Evolutionary conservation across 2,329 filamentous ascomycete species (phyloP), one percentile per base, ranked within the genome.

Genomic region (Fusarium multiceps): DNA sequence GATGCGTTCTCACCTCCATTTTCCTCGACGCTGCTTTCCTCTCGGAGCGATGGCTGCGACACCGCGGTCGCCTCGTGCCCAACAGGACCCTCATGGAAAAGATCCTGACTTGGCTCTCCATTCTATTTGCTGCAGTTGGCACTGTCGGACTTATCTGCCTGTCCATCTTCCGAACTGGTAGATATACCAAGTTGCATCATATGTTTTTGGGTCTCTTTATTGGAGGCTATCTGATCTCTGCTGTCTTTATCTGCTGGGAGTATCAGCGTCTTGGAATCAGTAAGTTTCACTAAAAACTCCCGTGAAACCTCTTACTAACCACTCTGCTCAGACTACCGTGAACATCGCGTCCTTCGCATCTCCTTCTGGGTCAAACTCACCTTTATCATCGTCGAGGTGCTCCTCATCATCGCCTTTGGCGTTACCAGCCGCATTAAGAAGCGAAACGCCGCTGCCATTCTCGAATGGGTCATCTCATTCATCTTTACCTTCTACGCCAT

Each of bases 401-500:
- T 79, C 20, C 88, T 99, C 11, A 90, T 88, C 67, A 84, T 94
- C 75, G 89, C 86, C 46, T 98, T 98, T 78, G 90, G 85, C 23
- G 84, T 88, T 6, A 84, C 83, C 58, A 86, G 84, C 37, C 84
- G 81, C 41, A 80, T 78, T 6, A 63, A 81, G 11, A 75, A 84
- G 25, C 86, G 85, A 73, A 91, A 96, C 79, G 80, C 83, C 2
- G 93, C 90, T 41, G 96, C 94, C 8, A 82, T 97, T 55, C 80
- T 98, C 32, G 95, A 98, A 82, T 90, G 88, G 88, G 77, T 88
- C 64, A 89, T 98, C 69, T 88, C 93, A 32, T 89, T 97, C 76
- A 85, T 97, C 76, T 98, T 94, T 82, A 93, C 92, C 55, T 91
- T 94, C 76, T 98, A 97, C 82, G 86, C 97, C 66, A 87, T 95